Evolutionary conservation across 176 grass and related monocot genomes (phyloP), one percentile per base, ranked within the genome.

Genomic region (Oryza meyeriana): DNA sequence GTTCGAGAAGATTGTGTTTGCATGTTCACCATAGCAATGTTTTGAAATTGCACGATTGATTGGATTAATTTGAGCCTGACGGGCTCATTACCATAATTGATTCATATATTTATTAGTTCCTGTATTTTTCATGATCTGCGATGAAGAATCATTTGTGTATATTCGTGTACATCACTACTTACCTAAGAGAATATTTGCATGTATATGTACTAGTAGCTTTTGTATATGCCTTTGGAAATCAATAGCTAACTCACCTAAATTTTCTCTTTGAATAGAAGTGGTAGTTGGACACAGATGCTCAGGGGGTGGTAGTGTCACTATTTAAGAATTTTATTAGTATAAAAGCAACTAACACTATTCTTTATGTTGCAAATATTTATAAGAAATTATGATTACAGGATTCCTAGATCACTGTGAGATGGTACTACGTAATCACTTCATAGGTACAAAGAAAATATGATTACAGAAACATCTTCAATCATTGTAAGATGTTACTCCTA

Each of bases 31-130:
- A 70, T 27, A 55, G 22, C 27, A 61, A 62, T 47, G 50, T 66
- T 33, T 16, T 59, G 72, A 82, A 41, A 64, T 29, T 71, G 52
- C 59, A 16, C 31, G 68, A 68, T 74, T 88, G 45, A 72, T 83
- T 78, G 67, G 42, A 17, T 52, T 52, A 52, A 52, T 83, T 83
- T 83, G 58, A 10, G 36, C 30, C 12, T 52, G 79, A 64, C 71
- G 25, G 72, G 45, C 26, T 58, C 18, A 10, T 58, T 9, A 24
- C 7, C 18, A 58, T 58, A 32, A 66, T 72, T 65, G 59, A 79
- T 74, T 71, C 48, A 52, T 70, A 32, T 48, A 30, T 70, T 81
- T 29, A 2, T 58, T 58, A 52, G 31, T 81, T 3, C 47, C 20
- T 59, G 22, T 26, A 26, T 70, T 58, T 70, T 58, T 18, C 65